Conservation (phyloP, 805 yeast species). For the Ogataea henricii region DNA sequence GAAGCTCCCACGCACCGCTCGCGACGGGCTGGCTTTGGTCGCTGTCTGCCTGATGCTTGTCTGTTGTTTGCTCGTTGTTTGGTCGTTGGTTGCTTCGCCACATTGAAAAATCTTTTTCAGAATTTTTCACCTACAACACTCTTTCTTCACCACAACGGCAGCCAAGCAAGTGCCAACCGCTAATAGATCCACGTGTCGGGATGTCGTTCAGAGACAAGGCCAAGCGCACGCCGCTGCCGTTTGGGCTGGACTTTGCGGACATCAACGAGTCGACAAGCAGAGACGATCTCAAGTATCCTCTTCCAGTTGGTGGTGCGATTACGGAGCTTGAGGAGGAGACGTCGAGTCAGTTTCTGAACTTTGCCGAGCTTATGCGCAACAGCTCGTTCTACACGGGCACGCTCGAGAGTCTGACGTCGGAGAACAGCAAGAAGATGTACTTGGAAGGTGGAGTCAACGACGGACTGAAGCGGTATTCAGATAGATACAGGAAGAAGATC, state of each 20-base stretch:
- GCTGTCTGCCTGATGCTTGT: too few relatives aligned
- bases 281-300: constrained; percentile 41
- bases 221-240: constrained; percentile 55
- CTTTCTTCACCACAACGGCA: too few relatives aligned
- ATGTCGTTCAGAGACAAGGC: constrained; percentile 62
- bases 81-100: too few relatives aligned
- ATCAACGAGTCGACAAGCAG: constrained; percentile 41
- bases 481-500: constrained; percentile 70
- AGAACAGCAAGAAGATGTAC: constrained; percentile 29
- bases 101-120: not conserved
- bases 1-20: too few relatives aligned
- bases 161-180: not conserved
- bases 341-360: constrained; percentile 57
- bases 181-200: not conserved
- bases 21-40: too few relatives aligned
- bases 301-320: constrained; percentile 68
- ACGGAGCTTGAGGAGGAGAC: constrained; percentile 50
- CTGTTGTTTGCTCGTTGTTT: too few relatives aligned
- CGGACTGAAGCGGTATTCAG: constrained; percentile 81
- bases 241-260: constrained; percentile 71
- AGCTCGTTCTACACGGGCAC: constrained; percentile 71
- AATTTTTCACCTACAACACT: not conserved
- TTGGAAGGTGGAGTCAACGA: constrained; percentile 53
- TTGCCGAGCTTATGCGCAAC: constrained; percentile 54
- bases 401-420: constrained; percentile 27